phyloP scores from a whole-genome alignment of 192 early-diverging fungal genomes.

The Chytriomyces hyalinus region DNA sequence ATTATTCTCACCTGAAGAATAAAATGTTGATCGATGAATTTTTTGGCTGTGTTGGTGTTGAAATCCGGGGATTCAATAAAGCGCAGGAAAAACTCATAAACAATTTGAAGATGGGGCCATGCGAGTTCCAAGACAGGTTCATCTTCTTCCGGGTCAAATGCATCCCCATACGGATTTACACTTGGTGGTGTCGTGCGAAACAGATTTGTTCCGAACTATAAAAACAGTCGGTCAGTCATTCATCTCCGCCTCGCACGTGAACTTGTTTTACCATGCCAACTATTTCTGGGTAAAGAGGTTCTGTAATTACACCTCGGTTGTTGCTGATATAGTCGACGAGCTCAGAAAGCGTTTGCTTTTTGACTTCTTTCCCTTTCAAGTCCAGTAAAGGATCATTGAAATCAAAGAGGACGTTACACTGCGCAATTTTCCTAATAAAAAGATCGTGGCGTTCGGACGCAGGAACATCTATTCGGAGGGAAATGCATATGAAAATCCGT shows the following conservation, averaged over 20 bases:
- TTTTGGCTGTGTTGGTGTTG: slow-evolving; percentile 94
- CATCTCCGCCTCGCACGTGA: background rate
- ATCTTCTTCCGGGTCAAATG: slow-evolving; percentile 99
- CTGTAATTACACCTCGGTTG: slow-evolving; percentile 86
- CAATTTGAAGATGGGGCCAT: slow-evolving; percentile 98
- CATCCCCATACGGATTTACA: slow-evolving; percentile 92
- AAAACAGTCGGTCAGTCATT: background rate
- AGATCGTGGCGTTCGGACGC: slow-evolving; percentile 84
- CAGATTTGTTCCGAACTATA: slow-evolving; percentile 90
- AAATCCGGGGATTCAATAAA: slow-evolving; percentile 99
- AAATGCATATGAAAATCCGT: background rate
- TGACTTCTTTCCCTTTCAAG: slow-evolving; percentile 94
- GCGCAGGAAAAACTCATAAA: slow-evolving; percentile 97
- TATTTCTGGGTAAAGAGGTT: slow-evolving; percentile 88
- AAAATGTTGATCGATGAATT: slow-evolving; percentile 96
- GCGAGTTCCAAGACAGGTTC: slow-evolving; percentile 95
- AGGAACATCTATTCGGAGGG: slow-evolving; percentile 66
- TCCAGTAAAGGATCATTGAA: slow-evolving; percentile 90
- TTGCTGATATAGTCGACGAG: slow-evolving; percentile 92
- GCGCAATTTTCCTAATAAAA: slow-evolving; percentile 86
- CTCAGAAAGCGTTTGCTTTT: slow-evolving; percentile 87
- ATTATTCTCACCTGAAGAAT: slow-evolving; percentile 72
- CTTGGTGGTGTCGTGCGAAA: slow-evolving; percentile 97
- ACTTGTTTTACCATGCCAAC: slow-evolving; percentile 82
- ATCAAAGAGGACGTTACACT: slow-evolving; percentile 94